phyloP scores from a whole-genome alignment of 208 protist genomes.

The Naegleria fowleri region DNA sequence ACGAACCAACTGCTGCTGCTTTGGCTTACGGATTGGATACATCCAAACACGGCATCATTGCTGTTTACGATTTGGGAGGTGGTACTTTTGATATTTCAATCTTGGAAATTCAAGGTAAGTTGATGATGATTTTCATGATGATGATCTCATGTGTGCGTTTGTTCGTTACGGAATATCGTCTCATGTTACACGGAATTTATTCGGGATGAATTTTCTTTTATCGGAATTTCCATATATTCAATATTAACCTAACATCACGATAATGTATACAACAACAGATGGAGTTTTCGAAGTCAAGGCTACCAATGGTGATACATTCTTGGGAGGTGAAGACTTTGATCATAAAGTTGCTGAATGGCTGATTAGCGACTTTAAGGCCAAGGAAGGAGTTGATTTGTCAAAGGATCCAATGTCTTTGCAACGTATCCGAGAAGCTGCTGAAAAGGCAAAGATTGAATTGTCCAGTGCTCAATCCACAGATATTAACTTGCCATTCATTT shows the following conservation, averaged over 20 bases:
- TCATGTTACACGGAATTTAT: no score
- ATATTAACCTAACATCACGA: no score
- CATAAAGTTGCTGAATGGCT: slow-evolving; percentile 73
- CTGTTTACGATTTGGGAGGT: slow-evolving; percentile 84
- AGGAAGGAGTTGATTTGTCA: slow-evolving; percentile 76
- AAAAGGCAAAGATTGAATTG: slow-evolving; percentile 95
- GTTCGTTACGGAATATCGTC: background rate
- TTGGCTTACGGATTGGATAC: slow-evolving; percentile 95
- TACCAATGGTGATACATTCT: slow-evolving; percentile 97
- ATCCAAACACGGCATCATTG: slow-evolving; percentile 50
- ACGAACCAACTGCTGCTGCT: slow-evolving; percentile 99
- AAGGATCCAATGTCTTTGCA: slow-evolving; percentile 88
- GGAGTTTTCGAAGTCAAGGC: slow-evolving; percentile 94
- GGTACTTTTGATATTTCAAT: slow-evolving; percentile 99
- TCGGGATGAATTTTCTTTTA: no score
- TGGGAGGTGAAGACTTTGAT: slow-evolving; percentile 99
- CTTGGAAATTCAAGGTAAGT: slow-evolving; percentile 69
- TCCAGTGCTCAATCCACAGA: slow-evolving; percentile 77
- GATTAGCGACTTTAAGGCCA: slow-evolving; percentile 83
- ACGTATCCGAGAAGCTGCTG: slow-evolving; percentile 89
- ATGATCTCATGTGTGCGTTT: slow-evolving; percentile 27
- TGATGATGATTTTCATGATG: no score
- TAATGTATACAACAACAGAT: no score
- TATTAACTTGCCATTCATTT: slow-evolving; percentile 93
- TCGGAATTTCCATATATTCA: no score